Percentiles rank a stretch among this genome's conserved stretches.
phyloP scores from a whole-genome alignment of 2,329 filamentous ascomycete genomes.

The Aspergillus pseudotamarii region DNA sequence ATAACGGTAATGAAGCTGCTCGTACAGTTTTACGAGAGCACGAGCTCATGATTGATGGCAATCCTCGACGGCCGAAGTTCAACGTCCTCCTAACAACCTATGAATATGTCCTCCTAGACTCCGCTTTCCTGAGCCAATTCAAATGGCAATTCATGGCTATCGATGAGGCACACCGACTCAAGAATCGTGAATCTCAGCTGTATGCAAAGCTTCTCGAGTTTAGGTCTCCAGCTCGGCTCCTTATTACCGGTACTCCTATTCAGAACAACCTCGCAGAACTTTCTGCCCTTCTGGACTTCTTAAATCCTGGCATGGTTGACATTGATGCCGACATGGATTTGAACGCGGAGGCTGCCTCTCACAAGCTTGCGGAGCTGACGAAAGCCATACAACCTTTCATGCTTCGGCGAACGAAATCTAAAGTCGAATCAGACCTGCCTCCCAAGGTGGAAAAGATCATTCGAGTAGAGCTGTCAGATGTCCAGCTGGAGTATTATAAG shows the following conservation, averaged over 20 bases:
- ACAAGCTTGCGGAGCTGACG: slow-evolving; percentile 84
- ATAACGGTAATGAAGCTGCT: slow-evolving; percentile 85
- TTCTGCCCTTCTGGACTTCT: slow-evolving; percentile 88
- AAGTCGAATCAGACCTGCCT: slow-evolving; percentile 92
- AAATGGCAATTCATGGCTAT: slow-evolving; percentile 98
- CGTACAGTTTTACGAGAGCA: slow-evolving; percentile 87
- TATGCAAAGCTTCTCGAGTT: slow-evolving; percentile 86
- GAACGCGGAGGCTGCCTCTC: slow-evolving; percentile 75
- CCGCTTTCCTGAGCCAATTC: slow-evolving; percentile 80
- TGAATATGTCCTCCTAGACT: slow-evolving; percentile 89
- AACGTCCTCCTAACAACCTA: slow-evolving; percentile 98
- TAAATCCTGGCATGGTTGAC: slow-evolving; percentile 90
- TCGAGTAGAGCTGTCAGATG: slow-evolving; percentile 92
- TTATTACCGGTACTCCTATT: slow-evolving; percentile 96
- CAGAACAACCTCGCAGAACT: slow-evolving; percentile 96
- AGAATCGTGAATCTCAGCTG: slow-evolving; percentile 93
- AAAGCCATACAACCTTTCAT: slow-evolving; percentile 90
- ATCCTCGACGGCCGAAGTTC: slow-evolving; percentile 88
- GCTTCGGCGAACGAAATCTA: slow-evolving; percentile 92
- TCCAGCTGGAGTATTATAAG: slow-evolving; percentile 98
- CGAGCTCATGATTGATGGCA: slow-evolving; percentile 83
- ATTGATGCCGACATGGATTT: slow-evolving; percentile 94
- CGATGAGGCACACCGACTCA: slow-evolving; percentile 94
- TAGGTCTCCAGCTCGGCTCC: slow-evolving; percentile 80
- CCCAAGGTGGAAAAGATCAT: slow-evolving; percentile 99